phyloP scores from a whole-genome alignment of 1,284 basidiomycete species.

The Moesziomyces sp. region DNA sequence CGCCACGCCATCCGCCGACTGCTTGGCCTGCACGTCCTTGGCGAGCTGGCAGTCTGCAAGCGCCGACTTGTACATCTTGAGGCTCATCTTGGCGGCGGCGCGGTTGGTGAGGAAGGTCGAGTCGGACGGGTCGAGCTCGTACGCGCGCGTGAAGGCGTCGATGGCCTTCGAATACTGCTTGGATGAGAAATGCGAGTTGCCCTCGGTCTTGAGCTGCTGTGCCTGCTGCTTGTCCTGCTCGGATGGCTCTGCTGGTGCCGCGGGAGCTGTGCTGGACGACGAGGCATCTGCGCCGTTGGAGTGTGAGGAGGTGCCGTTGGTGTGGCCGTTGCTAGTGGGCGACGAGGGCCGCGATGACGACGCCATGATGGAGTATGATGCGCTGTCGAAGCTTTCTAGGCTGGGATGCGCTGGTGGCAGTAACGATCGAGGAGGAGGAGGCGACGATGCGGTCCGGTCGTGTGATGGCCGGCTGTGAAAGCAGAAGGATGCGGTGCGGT shows the following conservation, averaged over 20 bases:
- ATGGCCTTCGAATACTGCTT: slow-evolving; percentile 64
- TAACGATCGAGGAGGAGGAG: background rate
- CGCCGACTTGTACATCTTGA: slow-evolving; percentile 80
- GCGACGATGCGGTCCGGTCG: slow-evolving; percentile 5
- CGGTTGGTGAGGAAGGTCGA: slow-evolving; percentile 84
- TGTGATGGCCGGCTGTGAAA: slow-evolving; percentile 14
- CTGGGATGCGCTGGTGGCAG: background rate
- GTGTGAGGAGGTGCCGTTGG: background rate
- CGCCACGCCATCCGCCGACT: slow-evolving; percentile 26
- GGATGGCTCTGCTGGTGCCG: slow-evolving; percentile 12
- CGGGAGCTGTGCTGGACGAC: background rate
- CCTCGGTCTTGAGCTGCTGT: slow-evolving; percentile 63
- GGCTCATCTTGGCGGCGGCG: slow-evolving; percentile 83
- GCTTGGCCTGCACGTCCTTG: slow-evolving; percentile 72
- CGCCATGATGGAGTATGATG: slow-evolving; percentile 11
- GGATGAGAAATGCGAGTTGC: slow-evolving; percentile 61
- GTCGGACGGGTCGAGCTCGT: slow-evolving; percentile 75
- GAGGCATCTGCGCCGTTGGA: slow-evolving; percentile 1
- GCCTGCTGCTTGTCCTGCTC: slow-evolving; percentile 37
- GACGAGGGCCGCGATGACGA: slow-evolving; percentile 20
- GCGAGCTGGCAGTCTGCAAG: slow-evolving; percentile 83
- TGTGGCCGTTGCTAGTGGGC: slow-evolving; percentile 4
- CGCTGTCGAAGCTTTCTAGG: background rate
- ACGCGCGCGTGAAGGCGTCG: slow-evolving; percentile 57
- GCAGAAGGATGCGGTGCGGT: background rate